Conservation (phyloP, 179 eudicot species). For the Nepenthes alata region DNA sequence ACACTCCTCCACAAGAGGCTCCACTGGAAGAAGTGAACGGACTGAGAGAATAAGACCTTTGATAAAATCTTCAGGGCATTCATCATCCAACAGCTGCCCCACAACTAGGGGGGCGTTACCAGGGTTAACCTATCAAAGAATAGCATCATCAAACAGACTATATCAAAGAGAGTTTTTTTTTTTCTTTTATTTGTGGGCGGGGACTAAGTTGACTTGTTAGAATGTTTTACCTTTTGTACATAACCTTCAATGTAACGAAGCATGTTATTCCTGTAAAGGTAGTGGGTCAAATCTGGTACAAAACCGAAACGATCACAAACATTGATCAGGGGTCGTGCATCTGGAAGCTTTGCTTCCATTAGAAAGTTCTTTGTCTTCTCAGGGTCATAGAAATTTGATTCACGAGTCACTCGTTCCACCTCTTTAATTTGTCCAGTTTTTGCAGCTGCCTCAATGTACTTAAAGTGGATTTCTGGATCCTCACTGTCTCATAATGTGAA, state of each 20-base stretch:
- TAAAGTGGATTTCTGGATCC: conserved; percentile 45
- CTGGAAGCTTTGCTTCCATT: conserved; percentile 50
- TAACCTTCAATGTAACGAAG: conserved; percentile 48
- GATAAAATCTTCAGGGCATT: conserved; percentile 45
- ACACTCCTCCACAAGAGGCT: conserved; percentile 39
- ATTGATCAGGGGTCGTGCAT: conserved; percentile 43
- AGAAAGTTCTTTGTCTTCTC: conserved; percentile 46
- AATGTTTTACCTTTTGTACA: conserved; percentile 31
- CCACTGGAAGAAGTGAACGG: conserved; percentile 46
- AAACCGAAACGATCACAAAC: conserved; percentile 46
- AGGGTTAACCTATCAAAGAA: conserved; percentile 30
- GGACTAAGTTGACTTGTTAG: neutral
- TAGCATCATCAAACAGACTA: neutral
- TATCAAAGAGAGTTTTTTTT: neutral
- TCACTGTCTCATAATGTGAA: conserved; percentile 20
- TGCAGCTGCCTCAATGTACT: conserved; percentile 49
- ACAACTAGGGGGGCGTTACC: conserved; percentile 44
- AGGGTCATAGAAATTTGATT: conserved; percentile 42
- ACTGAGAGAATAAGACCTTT: conserved; percentile 46
- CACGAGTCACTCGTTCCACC: conserved; percentile 48
- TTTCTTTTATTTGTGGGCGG: no score
- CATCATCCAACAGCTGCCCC: conserved; percentile 44
- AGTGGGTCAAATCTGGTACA: conserved; percentile 46
- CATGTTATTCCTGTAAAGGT: conserved; percentile 37
- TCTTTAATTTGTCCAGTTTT: conserved; percentile 48